phyloP scores from a whole-genome alignment of 2,329 filamentous ascomycete genomes.

The Xylariaceae sp. region DNA sequence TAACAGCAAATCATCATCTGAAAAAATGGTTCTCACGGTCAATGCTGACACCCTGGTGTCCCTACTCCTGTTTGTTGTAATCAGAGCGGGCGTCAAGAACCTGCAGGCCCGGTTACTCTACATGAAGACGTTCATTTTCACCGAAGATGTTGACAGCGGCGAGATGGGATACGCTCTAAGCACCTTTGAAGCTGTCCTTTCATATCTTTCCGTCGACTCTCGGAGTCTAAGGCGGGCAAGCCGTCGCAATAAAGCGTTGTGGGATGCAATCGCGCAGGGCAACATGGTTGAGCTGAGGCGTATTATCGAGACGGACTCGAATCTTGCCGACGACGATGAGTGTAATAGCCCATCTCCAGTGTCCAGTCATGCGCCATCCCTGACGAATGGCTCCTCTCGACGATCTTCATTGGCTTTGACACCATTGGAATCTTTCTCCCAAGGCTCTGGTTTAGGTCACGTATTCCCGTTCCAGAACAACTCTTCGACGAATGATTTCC shows the following conservation, averaged over 20 bases:
- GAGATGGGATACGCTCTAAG: constrained; percentile 95
- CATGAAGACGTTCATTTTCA: constrained; percentile 95
- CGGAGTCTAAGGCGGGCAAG: constrained; percentile 77
- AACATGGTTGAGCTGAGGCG: constrained; percentile 67
- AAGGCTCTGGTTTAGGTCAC: constrained; percentile 63
- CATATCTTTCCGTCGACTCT: constrained; percentile 81
- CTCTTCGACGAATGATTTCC: constrained; percentile 34
- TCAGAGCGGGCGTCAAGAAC: constrained; percentile 80
- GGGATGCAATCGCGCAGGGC: constrained; percentile 79
- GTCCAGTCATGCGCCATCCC: constrained; percentile 42
- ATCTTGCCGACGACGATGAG: constrained; percentile 40
- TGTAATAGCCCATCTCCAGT: constrained; percentile 37
- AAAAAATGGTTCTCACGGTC: constrained; percentile 55
- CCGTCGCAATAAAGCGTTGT: constrained; percentile 75
- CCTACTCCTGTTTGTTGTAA: constrained; percentile 83
- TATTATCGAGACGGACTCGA: constrained; percentile 68
- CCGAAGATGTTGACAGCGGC: constrained; percentile 93
- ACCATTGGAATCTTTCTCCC: constrained; percentile 47
- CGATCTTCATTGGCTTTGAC: constrained; percentile 40
- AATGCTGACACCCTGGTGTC: constrained; percentile 93
- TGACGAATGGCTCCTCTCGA: constrained; percentile 42
- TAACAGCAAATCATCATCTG: constrained; percentile 36
- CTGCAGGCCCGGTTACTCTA: constrained; percentile 87
- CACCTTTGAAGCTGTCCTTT: constrained; percentile 89
- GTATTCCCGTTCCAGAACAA: constrained; percentile 85